Evolutionary conservation across 108 stramenopile genomes (phyloP).

Genomic region (Skeletonema menzelii): DNA sequence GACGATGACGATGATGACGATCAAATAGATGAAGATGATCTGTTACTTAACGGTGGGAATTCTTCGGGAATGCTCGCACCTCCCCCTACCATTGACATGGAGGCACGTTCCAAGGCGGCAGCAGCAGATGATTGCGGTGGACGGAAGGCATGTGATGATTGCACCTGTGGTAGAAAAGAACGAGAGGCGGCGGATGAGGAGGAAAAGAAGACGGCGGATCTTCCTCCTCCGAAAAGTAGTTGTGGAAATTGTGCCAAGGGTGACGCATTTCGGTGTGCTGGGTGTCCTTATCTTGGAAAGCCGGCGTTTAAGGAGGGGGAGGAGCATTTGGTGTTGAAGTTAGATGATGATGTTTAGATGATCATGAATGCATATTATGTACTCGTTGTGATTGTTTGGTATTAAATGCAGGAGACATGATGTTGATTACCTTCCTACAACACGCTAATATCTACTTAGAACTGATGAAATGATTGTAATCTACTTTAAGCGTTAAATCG

Average conservation of each 20-base stretch:
- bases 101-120: conserved; percentile 26
- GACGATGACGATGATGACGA: conserved; percentile 55
- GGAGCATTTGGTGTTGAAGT: conserved; percentile 91
- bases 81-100: conserved; percentile 47
- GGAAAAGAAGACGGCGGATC: conserved; percentile 12
- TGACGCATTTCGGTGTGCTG: conserved; percentile 98
- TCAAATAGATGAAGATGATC: conserved; percentile 75
- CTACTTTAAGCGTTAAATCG: neutral
- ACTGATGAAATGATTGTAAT: neutral
- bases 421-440: neutral
- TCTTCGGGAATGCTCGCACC: conserved; percentile 48
- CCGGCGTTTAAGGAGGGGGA: conserved; percentile 97
- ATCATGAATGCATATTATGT: neutral
- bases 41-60: conserved; percentile 45
- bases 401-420: neutral
- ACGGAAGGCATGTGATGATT: conserved; percentile 93
- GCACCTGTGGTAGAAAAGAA: conserved; percentile 95
- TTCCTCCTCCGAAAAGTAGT: conserved; percentile 36
- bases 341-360: conserved; percentile 78
- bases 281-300: conserved; percentile 94
- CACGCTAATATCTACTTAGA: too few species aligned
- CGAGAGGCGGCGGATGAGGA: conserved; percentile 37
- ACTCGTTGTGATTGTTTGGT: neutral
- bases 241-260: conserved; percentile 98
- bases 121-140: conserved; percentile 71